Conservation (phyloP, 257 asterid genomes). For the Solanum sparsipilum region DNA sequence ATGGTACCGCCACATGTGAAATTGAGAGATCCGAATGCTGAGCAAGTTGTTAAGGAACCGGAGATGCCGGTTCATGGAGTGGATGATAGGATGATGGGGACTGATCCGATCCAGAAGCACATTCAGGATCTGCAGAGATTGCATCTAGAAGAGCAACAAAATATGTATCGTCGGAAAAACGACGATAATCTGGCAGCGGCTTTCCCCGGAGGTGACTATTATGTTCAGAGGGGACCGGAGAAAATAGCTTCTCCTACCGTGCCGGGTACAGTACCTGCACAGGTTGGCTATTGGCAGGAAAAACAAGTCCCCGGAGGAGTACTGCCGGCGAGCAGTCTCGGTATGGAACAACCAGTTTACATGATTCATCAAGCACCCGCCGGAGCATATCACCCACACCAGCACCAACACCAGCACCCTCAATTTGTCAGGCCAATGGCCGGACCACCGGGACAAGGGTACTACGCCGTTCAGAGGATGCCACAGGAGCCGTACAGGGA, state of each 20-base stretch:
- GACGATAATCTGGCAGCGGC: slow-evolving; percentile 49
- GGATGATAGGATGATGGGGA: slow-evolving; percentile 19
- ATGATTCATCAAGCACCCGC: slow-evolving; percentile 55
- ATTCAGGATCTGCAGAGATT: slow-evolving; percentile 87
- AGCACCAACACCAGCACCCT: slow-evolving; percentile 6
- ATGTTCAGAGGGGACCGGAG: slow-evolving; percentile 41
- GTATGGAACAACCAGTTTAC: slow-evolving; percentile 59
- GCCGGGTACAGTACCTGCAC: slow-evolving; percentile 24
- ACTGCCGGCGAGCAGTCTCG: slow-evolving; percentile 29
- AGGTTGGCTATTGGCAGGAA: slow-evolving; percentile 50
- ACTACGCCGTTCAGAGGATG: slow-evolving; percentile 64
- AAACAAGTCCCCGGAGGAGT: slow-evolving; percentile 40
- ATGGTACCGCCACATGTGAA: slow-evolving; percentile 21
- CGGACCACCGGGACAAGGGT: slow-evolving; percentile 52
- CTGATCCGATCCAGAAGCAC: slow-evolving; percentile 87
- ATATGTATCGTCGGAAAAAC: slow-evolving; percentile 34
- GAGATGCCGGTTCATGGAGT: slow-evolving; percentile 22
- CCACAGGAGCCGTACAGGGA: slow-evolving; percentile 51
- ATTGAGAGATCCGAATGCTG: slow-evolving; percentile 11
- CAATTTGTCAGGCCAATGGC: slow-evolving; percentile 52
- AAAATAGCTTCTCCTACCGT: slow-evolving; percentile 28
- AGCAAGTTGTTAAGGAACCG: slow-evolving; percentile 9
- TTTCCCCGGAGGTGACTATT: slow-evolving; percentile 47
- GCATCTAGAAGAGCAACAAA: slow-evolving; percentile 70
- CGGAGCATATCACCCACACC: slow-evolving; percentile 33